A percentile compares a stretch with the other conserved stretches of the same genome.
Conservation (phyloP, 805 yeast genomes). For the Suhomyces emberorum region DNA sequence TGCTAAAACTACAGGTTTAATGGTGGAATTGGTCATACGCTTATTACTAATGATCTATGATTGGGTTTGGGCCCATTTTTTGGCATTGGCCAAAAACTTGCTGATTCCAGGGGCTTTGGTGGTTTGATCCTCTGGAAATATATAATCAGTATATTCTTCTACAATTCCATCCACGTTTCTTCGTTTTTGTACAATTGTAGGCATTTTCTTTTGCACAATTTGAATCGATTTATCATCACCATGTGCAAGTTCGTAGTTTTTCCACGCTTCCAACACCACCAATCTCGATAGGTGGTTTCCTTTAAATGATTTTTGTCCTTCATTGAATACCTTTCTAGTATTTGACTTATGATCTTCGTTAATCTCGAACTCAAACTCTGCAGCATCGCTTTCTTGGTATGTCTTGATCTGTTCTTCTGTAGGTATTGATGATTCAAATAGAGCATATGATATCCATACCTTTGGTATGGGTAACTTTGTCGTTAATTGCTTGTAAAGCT, state of each 20-base stretch:
- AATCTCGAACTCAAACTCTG: conserved; percentile 51
- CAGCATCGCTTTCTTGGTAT: conserved; percentile 40
- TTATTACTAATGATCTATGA: no score
- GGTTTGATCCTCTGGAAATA: conserved; percentile 62
- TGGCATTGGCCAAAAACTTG: conserved; percentile 42
- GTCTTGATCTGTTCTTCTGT: conserved; percentile 42
- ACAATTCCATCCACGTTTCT: conserved; percentile 44
- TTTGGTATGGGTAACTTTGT: conserved; percentile 29
- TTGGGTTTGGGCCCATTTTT: conserved; percentile 26
- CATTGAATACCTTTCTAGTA: conserved; percentile 55
- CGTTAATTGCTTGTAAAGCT: conserved; percentile 42
- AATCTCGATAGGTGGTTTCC: conserved; percentile 44
- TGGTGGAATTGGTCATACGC: no score
- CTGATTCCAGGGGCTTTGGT: conserved; percentile 17
- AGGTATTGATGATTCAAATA: conserved; percentile 68
- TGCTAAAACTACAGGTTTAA: neutral
- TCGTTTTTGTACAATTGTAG: conserved; percentile 48
- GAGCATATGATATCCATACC: conserved; percentile 64
- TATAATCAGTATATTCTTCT: conserved; percentile 56
- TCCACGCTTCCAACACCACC: conserved; percentile 56
- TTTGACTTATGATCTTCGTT: conserved; percentile 48
- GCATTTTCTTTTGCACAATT: conserved; percentile 46
- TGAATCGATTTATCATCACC: conserved; percentile 46
- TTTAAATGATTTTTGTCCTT: conserved; percentile 49
- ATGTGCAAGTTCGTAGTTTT: conserved; percentile 59